These are phyloP conservation scores for Plasmodium blacklocki DNA, from an alignment of 169 alveolate genomes.

Conservation along the genomic window DNA sequence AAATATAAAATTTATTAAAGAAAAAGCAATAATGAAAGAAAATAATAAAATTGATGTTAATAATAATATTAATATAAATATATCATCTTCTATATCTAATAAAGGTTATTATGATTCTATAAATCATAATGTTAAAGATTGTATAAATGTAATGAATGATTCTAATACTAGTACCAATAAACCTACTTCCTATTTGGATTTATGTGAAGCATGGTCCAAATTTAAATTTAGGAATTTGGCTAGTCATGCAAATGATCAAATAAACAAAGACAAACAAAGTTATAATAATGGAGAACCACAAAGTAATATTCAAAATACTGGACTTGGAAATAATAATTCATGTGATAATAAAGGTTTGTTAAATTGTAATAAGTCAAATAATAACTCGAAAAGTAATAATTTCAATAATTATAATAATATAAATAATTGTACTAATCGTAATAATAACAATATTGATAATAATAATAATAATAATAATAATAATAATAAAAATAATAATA, in stretches of 20 bases:
- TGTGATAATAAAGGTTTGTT: not conserved
- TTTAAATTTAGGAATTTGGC: slow-evolving; percentile 9
- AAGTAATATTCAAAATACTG: not conserved
- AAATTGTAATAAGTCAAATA: not conserved
- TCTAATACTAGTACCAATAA: not conserved
- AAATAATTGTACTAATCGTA: not conserved
- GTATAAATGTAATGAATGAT: not conserved
- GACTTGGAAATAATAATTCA: not conserved
- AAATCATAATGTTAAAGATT: not conserved
- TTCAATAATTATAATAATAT: not conserved
- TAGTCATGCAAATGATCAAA: slow-evolving; percentile 2
- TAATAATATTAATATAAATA: not conserved
- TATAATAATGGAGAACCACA: slow-evolving; percentile 3
- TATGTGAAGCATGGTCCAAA: slow-evolving; percentile 11
- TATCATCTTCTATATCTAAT: not conserved
- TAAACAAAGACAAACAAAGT: not conserved
- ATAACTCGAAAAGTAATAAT: not conserved
- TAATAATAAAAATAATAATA: not conserved
- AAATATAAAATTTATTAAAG: not conserved
- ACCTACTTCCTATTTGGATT: slow-evolving; percentile 1
- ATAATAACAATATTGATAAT: slow-evolving; percentile 3
- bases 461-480: slow-evolving; percentile 5
- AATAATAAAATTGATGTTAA: not conserved
- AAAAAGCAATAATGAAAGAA: not conserved
- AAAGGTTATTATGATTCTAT: not conserved